Evolutionary conservation across 2,329 filamentous ascomycete species (phyloP).

Genomic region (Xylariaceae sp.): DNA sequence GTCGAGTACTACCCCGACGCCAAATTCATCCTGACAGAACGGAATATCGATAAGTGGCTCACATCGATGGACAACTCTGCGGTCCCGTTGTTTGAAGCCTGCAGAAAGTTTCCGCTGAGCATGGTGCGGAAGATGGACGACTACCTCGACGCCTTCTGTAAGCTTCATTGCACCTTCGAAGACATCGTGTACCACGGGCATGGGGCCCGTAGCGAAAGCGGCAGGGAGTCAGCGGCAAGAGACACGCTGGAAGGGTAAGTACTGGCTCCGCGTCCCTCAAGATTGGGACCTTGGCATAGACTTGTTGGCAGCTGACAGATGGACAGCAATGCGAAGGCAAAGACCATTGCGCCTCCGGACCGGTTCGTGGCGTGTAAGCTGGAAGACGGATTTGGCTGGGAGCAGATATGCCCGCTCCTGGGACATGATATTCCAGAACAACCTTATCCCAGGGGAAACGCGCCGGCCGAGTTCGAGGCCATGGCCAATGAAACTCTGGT

Average conservation of each 20-base stretch:
- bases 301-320: slow-evolving; percentile 4
- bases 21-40: slow-evolving; percentile 27
- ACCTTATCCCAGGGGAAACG: slow-evolving; percentile 24
- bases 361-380: slow-evolving; percentile 23
- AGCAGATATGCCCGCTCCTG: slow-evolving; percentile 27
- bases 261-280: no score
- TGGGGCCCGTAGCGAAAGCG: slow-evolving; percentile 4
- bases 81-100: slow-evolving; percentile 6
- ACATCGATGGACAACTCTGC: slow-evolving; percentile 21
- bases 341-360: slow-evolving; percentile 19
- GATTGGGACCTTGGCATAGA: no score
- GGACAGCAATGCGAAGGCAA: slow-evolving; percentile 17
- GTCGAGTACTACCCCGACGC: slow-evolving; percentile 23
- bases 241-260: slow-evolving; percentile 9
- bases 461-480: slow-evolving; percentile 19
- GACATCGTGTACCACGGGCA: slow-evolving; percentile 8
- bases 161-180: slow-evolving; percentile 9
- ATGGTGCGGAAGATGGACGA: slow-evolving; percentile 15
- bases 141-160: slow-evolving; percentile 10
- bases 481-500: slow-evolving; percentile 8
- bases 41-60: slow-evolving; percentile 22
- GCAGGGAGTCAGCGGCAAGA: slow-evolving; percentile 4
- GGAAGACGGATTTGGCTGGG: slow-evolving; percentile 29
- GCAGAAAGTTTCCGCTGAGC: slow-evolving; percentile 18
- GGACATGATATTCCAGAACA: slow-evolving; percentile 21